Base-by-base conservation (phyloP, 2,329 filamentous ascomycete genomes). In the Diaporthe humulicola region DNA sequence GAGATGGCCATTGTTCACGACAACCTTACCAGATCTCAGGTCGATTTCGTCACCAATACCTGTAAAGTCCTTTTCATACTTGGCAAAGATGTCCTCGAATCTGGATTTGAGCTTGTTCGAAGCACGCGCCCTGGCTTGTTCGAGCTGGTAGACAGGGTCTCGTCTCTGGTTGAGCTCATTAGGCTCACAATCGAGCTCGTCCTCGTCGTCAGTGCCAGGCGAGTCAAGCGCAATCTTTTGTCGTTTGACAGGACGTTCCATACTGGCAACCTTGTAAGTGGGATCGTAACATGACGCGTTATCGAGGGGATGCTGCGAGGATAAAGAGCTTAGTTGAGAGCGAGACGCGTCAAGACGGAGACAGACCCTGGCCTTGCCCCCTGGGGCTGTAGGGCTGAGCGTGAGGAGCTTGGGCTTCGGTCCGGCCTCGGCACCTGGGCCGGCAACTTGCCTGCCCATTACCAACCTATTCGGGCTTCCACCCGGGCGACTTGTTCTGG, bases 1-100 rank as follows among this genome's bases (percentile, higher is more conserved):
- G 70, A 98, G 82, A 84, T 98, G 97, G 0, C 97, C 96, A 86
- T 98, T 97, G 83, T 98, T 90, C 73, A 98, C 92, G n/a, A 98
- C 88, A 61, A 98, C 92, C 74, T 94, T 88, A 71, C 95, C 95
- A 0, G 94, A 96, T 67, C 88, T 87, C 73, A 98, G 87, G 82
- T 98, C 95, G 79, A 98, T 95, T 84, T 98, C 95, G 83, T 98
- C 96, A 71, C 93, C 95, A 69, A 96, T 88, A 6, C 92, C 93
- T 2, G 92, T 91, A 80, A 98, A 98, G 81, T 98, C 94, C 77
- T 89, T 92, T 71, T 89, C 92, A 82, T 98, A 98, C 83, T 98
- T 98, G 76, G 93, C 90, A 81, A 98, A 98, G 73, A 98, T 98
- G 73, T 90, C 87, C 81, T 98, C 95, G 82, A 98, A 97, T 7